Conservation (phyloP, 108 stramenopile genomes). For the Aurantiochytrium sp. region DNA sequence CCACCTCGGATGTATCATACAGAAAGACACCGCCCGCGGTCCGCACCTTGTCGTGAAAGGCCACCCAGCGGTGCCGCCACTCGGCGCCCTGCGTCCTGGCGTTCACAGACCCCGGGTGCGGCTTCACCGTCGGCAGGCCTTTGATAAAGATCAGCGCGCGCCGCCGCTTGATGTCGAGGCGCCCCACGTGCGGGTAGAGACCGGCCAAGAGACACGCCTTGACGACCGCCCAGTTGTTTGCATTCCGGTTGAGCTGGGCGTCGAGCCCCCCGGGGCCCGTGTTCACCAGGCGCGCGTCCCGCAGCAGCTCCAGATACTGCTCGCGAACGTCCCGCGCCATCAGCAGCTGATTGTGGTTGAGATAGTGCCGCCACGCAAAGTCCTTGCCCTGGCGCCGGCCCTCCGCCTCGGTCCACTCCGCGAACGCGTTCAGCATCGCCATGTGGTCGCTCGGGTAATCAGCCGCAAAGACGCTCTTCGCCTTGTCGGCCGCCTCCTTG, state of each 20-base stretch:
- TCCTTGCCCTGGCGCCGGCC: constrained; percentile 41
- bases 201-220: constrained; percentile 84
- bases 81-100: constrained; percentile 50
- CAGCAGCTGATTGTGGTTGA: constrained; percentile 62
- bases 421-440: constrained; percentile 77
- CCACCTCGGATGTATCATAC: constrained; percentile 61
- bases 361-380: constrained; percentile 69
- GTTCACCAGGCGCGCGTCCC: constrained; percentile 67
- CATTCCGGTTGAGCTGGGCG: constrained; percentile 44
- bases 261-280: constrained; percentile 29
- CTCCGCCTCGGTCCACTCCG: constrained; percentile 52
- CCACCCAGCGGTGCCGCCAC: constrained; percentile 38
- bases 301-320: constrained; percentile 72
- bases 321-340: constrained; percentile 69
- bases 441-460: constrained; percentile 68
- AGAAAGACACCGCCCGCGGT: constrained; percentile 68
- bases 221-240: constrained; percentile 61
- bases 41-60: constrained; percentile 69
- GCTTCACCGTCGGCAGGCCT: constrained; percentile 65
- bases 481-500: constrained; percentile 66
- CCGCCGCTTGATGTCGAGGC: constrained; percentile 45
- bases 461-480: constrained; percentile 57
- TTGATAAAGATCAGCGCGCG: constrained; percentile 49
- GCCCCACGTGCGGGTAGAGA: constrained; percentile 79
- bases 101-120: constrained; percentile 62